Evolutionary conservation across 192 early-diverging fungal species (phyloP), one percentile per base, ranked within the genome.

Genomic region (Backusella liffmaniae): DNA sequence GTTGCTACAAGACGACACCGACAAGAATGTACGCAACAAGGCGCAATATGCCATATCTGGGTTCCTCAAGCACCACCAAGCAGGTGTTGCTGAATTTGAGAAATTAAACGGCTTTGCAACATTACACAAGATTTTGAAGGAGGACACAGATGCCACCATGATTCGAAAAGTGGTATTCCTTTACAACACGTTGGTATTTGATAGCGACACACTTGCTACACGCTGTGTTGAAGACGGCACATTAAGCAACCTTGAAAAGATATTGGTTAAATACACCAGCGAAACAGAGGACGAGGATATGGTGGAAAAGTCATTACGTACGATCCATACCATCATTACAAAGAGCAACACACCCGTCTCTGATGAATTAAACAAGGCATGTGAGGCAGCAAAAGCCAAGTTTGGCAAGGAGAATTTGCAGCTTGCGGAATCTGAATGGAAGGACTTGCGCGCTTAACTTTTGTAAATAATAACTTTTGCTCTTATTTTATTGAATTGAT

Each of bases 21-120:
- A 85, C 8, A 73, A 46, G 2, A 75, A 79, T 23, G 87, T 91
- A 35, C 88, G 87, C 36, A 80, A 84, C n/a, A 94, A 94, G 73
- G 91, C 92, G 13, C 77, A 89, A 18, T 92, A 92, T 83, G 92
- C 92, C 66, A 80, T 93, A 16, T 92, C 91, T 56, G 87, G 91
- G 29, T 85, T 87, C 44, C 82, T 94, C 32, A 89, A 92, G 36
- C 83, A 90, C 34, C 89, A 82, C 49, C 73, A 79, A 23, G 76
- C 81, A 16, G 93, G 87, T 10, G 75, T 93, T 30, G 76, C 81
- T 0, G 86, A 88, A 77, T 91, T 94, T 73, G 80, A 89, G 70
- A 56, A 72, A 37, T 51, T 82, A 53, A 80, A 77, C 39, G 89
- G 88, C 1, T 85, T 82, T 68, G 79, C 78, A 35, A 78, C 72